Evolutionary conservation across 1,284 basidiomycete species (phyloP), one percentile per base, ranked within the genome.

Genomic region (Trichosporon faecale): DNA sequence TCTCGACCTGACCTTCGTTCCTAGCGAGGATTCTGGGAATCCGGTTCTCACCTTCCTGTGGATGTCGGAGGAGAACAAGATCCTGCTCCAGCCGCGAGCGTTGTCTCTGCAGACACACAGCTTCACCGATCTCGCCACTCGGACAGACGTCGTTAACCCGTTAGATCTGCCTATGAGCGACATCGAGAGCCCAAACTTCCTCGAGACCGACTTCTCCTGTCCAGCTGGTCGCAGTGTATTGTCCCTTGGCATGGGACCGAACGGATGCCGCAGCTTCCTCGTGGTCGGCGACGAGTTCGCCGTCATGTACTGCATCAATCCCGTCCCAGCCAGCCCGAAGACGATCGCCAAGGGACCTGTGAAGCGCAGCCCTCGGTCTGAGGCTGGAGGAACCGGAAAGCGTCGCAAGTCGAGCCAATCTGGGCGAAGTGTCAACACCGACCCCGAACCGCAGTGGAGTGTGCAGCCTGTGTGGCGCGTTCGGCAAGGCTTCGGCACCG

Each of bases 1-100:
- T 2, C 85, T 94, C 23, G 87, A 89, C 16, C 78, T 94, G 23
- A 85, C 87, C 1, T 92, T 94, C 82, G 79, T 93, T 11, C 85
- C 89, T 33, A 75, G 69, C 0, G 49, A 75, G 72, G 18, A 84
- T 1, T 63, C 72, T 0, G 84, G 86, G 1, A 61, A 64, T n/a
- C 85, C 86, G 60, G 83, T 87, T 0, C 79, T 95, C 35, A 88
- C 88, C 2, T 89, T 95, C 68, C 83, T 94, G 6, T 83, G 78
- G 73, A 74, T 82, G 40, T 78, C 80, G 0, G 76, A 83, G 8
- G 69, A 74, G 11, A 76, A 76, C 55, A 75, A 74, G 4, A 87
- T 91, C 71, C 80, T 89, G 16, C 88, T 94, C 75, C 87, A 89
- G 76, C 85, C 88, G 63, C 86, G 87, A 65, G 85, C 86, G 18